Evolutionary conservation across 768 basidiomycete species (phyloP).

Genomic region (Podaxis sp.): DNA sequence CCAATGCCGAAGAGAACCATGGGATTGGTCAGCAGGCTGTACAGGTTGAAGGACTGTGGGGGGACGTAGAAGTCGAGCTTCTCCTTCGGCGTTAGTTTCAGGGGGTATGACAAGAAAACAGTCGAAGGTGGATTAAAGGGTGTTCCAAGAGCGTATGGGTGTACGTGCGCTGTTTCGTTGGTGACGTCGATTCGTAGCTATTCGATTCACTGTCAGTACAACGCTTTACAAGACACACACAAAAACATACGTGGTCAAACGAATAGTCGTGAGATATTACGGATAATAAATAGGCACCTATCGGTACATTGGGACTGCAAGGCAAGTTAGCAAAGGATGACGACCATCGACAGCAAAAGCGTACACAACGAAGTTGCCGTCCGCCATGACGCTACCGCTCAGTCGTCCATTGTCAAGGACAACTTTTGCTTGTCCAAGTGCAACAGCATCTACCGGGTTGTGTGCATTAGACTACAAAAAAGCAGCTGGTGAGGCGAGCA

Average conservation of each 20-base stretch:
- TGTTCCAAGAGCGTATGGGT: slow-evolving; percentile 68
- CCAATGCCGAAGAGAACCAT: slow-evolving; percentile 81
- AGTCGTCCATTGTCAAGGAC: slow-evolving; percentile 59
- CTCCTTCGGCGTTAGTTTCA: slow-evolving; percentile 53
- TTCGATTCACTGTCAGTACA: slow-evolving; percentile 10
- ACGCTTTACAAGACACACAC: background rate
- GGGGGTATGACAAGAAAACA: slow-evolving; percentile 59
- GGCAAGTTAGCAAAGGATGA: background rate
- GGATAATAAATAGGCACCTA: slow-evolving; percentile 69
- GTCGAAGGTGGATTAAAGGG: slow-evolving; percentile 60
- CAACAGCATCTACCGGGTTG: slow-evolving; percentile 27
- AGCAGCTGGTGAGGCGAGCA: background rate
- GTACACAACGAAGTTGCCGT: slow-evolving; percentile 71
- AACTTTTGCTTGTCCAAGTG: slow-evolving; percentile 58
- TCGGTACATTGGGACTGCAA: slow-evolving; percentile 62
- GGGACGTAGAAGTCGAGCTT: slow-evolving; percentile 68
- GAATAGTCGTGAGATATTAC: slow-evolving; percentile 63
- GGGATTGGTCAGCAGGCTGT: slow-evolving; percentile 78
- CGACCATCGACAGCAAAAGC: slow-evolving; percentile 21
- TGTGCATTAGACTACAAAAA: background rate
- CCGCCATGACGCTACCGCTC: slow-evolving; percentile 49
- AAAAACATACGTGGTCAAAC: slow-evolving; percentile 64
- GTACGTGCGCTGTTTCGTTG: slow-evolving; percentile 44
- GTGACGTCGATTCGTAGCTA: slow-evolving; percentile 72
- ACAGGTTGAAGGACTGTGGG: slow-evolving; percentile 68